Conservation (phyloP, 306 rosid species). For the Cotoneaster glaucophyllus region DNA sequence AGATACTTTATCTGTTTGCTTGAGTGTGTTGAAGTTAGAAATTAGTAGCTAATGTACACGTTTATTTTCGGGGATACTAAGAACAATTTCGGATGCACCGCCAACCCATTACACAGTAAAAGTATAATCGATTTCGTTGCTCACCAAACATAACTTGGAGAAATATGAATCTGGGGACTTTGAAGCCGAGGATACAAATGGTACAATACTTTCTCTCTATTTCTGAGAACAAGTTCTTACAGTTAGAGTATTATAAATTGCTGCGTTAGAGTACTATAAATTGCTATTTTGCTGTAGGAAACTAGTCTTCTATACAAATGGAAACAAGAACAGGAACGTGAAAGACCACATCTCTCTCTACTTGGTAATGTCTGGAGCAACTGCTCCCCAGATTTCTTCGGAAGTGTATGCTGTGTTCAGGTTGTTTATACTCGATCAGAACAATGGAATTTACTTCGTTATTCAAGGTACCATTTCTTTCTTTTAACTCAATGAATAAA, state of each 20-base stretch:
- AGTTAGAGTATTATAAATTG: background rate
- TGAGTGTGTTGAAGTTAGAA: background rate
- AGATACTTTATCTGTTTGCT: background rate
- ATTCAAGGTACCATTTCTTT: conserved; percentile 32
- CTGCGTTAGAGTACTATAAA: background rate
- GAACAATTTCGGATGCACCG: conserved; percentile 34
- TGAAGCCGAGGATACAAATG: conserved; percentile 69
- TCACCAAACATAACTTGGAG: conserved; percentile 33
- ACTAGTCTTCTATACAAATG: conserved; percentile 52
- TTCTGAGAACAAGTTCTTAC: background rate
- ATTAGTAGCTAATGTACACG: background rate
- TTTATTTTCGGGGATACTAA: conserved; percentile 28
- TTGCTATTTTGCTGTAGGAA: conserved; percentile 35
- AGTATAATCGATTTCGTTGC: conserved; percentile 42
- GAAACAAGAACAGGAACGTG: conserved; percentile 52
- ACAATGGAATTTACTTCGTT: conserved; percentile 43
- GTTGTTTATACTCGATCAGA: conserved; percentile 50
- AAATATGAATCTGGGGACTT: conserved; percentile 51
- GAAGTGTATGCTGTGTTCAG: conserved; percentile 40
- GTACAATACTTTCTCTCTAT: conserved; percentile 17
- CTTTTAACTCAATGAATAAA: background rate
- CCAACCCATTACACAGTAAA: conserved; percentile 47
- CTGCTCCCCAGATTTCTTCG: conserved; percentile 35
- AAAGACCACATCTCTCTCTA: conserved; percentile 50
- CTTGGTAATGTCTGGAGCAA: conserved; percentile 41